Evolutionary conservation across 345 rosid genomes (phyloP).

Genomic region (Gossypium stocksii): DNA sequence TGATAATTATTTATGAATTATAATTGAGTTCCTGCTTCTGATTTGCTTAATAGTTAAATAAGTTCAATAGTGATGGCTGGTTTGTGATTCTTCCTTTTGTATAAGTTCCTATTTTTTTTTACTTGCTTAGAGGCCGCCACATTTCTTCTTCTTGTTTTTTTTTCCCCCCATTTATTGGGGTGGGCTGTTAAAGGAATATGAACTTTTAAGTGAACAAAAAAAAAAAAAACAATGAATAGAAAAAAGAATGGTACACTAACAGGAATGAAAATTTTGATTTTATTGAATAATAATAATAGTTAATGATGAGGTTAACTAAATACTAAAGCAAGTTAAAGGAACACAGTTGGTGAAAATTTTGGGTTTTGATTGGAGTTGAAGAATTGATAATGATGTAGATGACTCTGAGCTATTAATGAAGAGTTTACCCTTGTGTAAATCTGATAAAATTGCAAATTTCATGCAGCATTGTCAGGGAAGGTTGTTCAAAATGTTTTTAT

Average conservation of each 20-base stretch:
- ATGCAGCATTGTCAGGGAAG: slow-evolving; percentile 81
- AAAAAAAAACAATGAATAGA: background rate
- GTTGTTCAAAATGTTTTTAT: slow-evolving; percentile 68
- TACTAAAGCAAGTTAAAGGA: background rate
- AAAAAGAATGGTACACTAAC: background rate
- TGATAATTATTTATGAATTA: background rate
- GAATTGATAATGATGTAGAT: background rate
- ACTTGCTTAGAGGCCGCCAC: background rate
- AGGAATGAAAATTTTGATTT: background rate
- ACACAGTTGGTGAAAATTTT: background rate
- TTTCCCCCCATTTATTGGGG: background rate
- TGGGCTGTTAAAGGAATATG: background rate
- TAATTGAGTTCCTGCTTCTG: background rate
- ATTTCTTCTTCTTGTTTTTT: background rate
- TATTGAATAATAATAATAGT: background rate
- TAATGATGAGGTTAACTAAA: background rate
- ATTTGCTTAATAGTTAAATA: background rate
- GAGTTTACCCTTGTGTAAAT: slow-evolving; percentile 11
- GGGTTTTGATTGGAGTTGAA: background rate
- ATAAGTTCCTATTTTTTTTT: background rate
- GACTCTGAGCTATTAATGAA: background rate
- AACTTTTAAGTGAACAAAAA: background rate
- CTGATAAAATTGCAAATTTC: slow-evolving; percentile 52
- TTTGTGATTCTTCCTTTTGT: background rate
- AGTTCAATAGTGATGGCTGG: background rate